Percentiles rank a stretch among this genome's conserved stretches.
Evolutionary conservation across 1,284 basidiomycete genomes (phyloP).

Genomic region (Apiotrichum gracile): DNA sequence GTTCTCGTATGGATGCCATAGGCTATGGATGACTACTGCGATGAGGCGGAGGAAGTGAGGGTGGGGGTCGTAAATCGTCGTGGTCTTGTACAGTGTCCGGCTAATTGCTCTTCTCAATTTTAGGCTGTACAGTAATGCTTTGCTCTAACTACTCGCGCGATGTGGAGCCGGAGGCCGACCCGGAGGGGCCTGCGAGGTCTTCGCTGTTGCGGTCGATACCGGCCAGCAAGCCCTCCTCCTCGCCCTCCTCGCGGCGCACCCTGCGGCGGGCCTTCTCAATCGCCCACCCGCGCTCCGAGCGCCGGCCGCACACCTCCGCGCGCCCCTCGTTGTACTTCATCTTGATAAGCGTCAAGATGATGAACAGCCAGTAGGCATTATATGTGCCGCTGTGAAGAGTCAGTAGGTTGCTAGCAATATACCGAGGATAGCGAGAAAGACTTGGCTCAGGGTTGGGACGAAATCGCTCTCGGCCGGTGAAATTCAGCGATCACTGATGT

Average conservation of each 20-base stretch:
- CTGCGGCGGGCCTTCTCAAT: slow-evolving; percentile 16
- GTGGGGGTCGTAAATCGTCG: too few relatives aligned
- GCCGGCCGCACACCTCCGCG: slow-evolving; percentile 28
- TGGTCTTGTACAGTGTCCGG: too few relatives aligned
- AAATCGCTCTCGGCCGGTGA: background rate
- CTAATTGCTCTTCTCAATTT: too few relatives aligned
- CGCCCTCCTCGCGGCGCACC: slow-evolving; percentile 17
- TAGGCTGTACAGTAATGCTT: too few relatives aligned
- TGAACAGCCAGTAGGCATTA: slow-evolving; percentile 67
- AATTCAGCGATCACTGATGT: background rate
- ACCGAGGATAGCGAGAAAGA: background rate
- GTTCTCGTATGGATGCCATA: too few relatives aligned
- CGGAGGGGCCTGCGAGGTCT: background rate
- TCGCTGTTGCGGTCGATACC: background rate
- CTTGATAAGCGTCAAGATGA: slow-evolving; percentile 55
- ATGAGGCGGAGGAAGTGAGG: too few relatives aligned
- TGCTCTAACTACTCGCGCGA: too few relatives aligned
- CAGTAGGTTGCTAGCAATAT: background rate
- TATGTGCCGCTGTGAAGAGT: slow-evolving; percentile 48
- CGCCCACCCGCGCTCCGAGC: slow-evolving; percentile 21
- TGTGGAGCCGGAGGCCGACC: background rate
- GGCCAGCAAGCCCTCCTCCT: slow-evolving; percentile 17
- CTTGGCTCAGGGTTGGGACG: background rate
- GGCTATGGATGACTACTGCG: too few relatives aligned
- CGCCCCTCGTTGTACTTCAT: slow-evolving; percentile 58